phyloP scores from a whole-genome alignment of 2,329 filamentous ascomycete species.

The Paraphaeosphaeria sporulosa region DNA sequence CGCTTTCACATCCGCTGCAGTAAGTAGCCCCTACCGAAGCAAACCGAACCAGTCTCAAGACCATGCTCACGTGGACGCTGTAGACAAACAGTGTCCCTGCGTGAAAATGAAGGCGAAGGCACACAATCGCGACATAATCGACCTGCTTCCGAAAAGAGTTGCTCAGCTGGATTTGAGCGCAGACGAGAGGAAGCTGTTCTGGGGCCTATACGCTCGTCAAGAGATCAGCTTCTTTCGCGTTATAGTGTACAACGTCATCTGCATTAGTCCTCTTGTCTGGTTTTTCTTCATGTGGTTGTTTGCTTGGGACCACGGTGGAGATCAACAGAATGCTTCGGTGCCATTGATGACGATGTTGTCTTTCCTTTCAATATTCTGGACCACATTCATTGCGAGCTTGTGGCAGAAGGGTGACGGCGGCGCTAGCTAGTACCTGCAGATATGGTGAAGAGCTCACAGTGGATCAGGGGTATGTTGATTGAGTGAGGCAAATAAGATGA shows the following conservation, averaged over 20 bases:
- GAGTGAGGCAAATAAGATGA: too few relatives aligned
- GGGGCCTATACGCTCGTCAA: constrained; percentile 18
- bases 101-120: background rate
- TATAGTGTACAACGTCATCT: constrained; percentile 15
- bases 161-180: constrained; percentile 8
- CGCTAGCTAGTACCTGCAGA: background rate
- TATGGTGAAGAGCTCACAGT: too few relatives aligned
- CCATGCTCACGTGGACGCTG: background rate
- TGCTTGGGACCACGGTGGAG: constrained; percentile 10
- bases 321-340: constrained; percentile 18
- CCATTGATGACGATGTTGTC: constrained; percentile 15
- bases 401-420: background rate
- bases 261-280: constrained; percentile 9
- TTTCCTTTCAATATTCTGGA: constrained; percentile 17
- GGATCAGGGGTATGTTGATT: too few relatives aligned
- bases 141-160: constrained; percentile 13
- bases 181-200: constrained; percentile 13
- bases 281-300: constrained; percentile 22
- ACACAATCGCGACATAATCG: constrained; percentile 11
- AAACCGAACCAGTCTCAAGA: background rate
- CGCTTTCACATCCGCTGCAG: background rate
- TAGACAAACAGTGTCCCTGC: background rate
- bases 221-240: constrained; percentile 9
- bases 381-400: constrained; percentile 10
- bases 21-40: constrained; percentile 1